Conservation (phyloP, 2,329 filamentous ascomycete genomes). For the Trichoderma koningiopsis region DNA sequence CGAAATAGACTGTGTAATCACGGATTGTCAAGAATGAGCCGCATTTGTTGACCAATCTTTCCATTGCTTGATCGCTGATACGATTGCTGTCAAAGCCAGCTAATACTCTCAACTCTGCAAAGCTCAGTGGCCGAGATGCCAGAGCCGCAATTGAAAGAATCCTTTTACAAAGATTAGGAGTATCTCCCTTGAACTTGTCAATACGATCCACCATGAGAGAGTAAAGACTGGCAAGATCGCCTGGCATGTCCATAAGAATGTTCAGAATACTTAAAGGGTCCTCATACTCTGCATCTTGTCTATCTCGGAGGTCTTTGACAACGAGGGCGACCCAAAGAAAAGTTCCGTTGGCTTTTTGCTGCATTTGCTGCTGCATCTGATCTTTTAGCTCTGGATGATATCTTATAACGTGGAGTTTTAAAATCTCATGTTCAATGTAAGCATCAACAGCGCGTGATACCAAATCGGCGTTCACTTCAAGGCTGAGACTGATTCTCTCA, state of each 20-base stretch:
- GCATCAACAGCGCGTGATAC: slow-evolving; percentile 9
- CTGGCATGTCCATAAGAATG: neutral
- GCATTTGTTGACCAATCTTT: slow-evolving; percentile 32
- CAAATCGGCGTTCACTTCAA: slow-evolving; percentile 33
- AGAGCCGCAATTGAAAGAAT: neutral
- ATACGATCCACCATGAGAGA: neutral
- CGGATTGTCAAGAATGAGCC: slow-evolving; percentile 45
- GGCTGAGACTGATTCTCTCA: neutral
- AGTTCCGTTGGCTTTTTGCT: slow-evolving; percentile 40
- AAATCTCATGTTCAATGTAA: slow-evolving; percentile 5
- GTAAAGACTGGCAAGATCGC: neutral
- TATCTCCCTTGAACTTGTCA: neutral
- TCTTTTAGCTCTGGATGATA: slow-evolving; percentile 11
- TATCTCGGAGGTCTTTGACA: slow-evolving; percentile 20
- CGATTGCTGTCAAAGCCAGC: neutral
- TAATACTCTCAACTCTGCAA: neutral
- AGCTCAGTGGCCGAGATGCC: neutral
- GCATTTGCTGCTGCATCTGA: slow-evolving; percentile 29
- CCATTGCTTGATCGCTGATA: neutral
- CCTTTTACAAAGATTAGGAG: neutral
- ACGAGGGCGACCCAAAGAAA: slow-evolving; percentile 34
- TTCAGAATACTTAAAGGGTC: neutral
- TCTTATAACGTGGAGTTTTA: neutral
- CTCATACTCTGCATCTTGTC: neutral
- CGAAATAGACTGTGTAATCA: slow-evolving; percentile 38